phyloP scores from a whole-genome alignment of 2,329 filamentous ascomycete species.

The Monosporascus sp. region DNA sequence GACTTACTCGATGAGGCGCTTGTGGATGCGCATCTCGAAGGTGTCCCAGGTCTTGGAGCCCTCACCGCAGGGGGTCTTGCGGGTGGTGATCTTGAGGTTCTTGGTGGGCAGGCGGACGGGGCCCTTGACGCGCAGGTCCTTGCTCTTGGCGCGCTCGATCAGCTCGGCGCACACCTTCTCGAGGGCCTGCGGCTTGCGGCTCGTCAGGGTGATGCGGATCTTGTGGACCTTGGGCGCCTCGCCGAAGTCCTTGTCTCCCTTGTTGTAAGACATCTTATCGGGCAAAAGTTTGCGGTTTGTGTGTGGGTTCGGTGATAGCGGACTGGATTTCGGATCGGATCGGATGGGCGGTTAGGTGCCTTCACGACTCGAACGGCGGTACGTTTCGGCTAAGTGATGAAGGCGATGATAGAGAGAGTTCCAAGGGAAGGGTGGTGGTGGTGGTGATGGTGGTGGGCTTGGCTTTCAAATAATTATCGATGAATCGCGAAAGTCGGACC shows the following conservation, averaged over 20 bases:
- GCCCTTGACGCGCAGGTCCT: slow-evolving; percentile 98
- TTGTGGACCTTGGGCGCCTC: slow-evolving; percentile 92
- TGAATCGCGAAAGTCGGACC: not conserved
- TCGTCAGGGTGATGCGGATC: slow-evolving; percentile 97
- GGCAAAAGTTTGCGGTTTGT: slow-evolving; percentile 12
- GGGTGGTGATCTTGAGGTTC: slow-evolving; percentile 92
- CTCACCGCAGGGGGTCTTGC: slow-evolving; percentile 99
- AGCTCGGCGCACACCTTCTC: slow-evolving; percentile 99
- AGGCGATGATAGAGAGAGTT: slow-evolving; percentile 32
- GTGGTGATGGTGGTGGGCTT: not conserved
- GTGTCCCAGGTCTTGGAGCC: slow-evolving; percentile 99
- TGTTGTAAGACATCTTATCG: slow-evolving; percentile 84
- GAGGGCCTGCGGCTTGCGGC: slow-evolving; percentile 88
- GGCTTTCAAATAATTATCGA: not conserved
- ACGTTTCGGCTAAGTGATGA: slow-evolving; percentile 79
- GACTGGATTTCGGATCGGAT: slow-evolving; percentile 2
- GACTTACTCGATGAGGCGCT: slow-evolving; percentile 87
- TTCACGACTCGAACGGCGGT: slow-evolving; percentile 74
- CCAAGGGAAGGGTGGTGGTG: not conserved
- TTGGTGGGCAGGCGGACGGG: slow-evolving; percentile 97
- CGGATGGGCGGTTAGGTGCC: slow-evolving; percentile 32
- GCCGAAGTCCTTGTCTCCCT: slow-evolving; percentile 89
- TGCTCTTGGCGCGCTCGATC: slow-evolving; percentile 96
- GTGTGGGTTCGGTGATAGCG: slow-evolving; percentile 16
- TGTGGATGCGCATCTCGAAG: slow-evolving; percentile 99